A percentile compares a stretch with the other conserved stretches of the same genome.
These are phyloP conservation scores for Artemisia tridentata DNA, from an alignment of 129 eudicot genomes.

Conservation along the genomic window DNA sequence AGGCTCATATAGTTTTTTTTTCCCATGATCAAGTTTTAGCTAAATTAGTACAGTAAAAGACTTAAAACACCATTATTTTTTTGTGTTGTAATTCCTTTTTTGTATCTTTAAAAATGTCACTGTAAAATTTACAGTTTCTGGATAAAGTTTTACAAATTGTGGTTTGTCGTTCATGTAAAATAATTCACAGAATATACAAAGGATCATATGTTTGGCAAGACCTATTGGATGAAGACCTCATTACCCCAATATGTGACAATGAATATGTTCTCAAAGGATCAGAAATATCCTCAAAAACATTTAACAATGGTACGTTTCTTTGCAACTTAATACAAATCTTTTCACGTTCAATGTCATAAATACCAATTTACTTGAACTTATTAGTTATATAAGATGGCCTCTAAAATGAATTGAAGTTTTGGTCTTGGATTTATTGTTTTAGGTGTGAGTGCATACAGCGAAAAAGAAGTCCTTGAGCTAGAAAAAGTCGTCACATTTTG, in stretches of 20 bases:
- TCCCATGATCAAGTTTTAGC: no score
- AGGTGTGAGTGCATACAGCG: slow-evolving; percentile 21
- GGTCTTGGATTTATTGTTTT: slow-evolving; percentile 6
- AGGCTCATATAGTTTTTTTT: no score
- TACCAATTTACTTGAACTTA: no score
- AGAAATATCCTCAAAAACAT: slow-evolving; percentile 41
- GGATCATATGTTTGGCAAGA: slow-evolving; percentile 87
- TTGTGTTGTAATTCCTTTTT: no score
- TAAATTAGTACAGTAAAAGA: no score
- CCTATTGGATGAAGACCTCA: slow-evolving; percentile 74
- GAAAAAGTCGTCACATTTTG: slow-evolving; percentile 24
- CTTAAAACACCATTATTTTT: no score
- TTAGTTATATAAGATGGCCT: no score
- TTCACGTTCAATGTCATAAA: no score
- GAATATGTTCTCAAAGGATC: slow-evolving; percentile 91
- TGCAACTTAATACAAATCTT: no score
- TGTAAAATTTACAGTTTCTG: no score
- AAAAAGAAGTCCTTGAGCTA: slow-evolving; percentile 20
- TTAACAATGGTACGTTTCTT: slow-evolving; percentile 31
- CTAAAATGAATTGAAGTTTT: not conserved
- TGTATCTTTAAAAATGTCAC: no score
- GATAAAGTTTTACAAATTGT: not conserved
- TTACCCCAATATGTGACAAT: slow-evolving; percentile 76
- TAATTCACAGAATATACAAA: slow-evolving; percentile 56
- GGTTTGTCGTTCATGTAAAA: not conserved